Evolutionary conservation across 164 flowering plant species (phyloP).

Genomic region (Aristolochia fimbriata): DNA sequence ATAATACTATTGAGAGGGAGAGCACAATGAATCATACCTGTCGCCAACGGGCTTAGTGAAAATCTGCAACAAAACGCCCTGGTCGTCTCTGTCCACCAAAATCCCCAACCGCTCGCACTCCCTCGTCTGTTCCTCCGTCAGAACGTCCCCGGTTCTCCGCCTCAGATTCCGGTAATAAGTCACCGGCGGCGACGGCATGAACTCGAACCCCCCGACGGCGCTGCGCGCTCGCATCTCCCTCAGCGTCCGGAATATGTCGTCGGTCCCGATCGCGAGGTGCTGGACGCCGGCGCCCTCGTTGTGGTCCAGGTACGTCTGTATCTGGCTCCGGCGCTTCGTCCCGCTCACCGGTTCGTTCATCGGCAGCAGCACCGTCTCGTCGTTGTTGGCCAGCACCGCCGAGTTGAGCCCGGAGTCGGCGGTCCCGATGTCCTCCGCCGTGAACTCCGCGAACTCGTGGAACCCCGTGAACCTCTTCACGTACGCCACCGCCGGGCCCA

Average conservation of each 20-base stretch:
- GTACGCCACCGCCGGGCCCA: constrained; percentile 48
- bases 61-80: constrained; percentile 75
- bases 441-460: constrained; percentile 87
- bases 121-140: constrained; percentile 69
- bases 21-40: constrained; percentile 43
- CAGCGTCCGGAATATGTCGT: constrained; percentile 66
- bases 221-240: constrained; percentile 78
- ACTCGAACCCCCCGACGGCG: constrained; percentile 71
- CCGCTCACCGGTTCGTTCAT: constrained; percentile 84
- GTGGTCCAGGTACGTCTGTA: constrained; percentile 87
- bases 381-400: constrained; percentile 61
- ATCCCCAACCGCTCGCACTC: constrained; percentile 85
- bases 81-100: constrained; percentile 82
- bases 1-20: no score
- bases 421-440: constrained; percentile 83
- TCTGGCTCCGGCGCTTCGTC: constrained; percentile 85
- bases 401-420: constrained; percentile 85
- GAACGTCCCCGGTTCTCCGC: constrained; percentile 58
- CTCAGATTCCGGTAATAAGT: constrained; percentile 70
- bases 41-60: constrained; percentile 93
- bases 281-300: constrained; percentile 84
- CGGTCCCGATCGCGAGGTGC: constrained; percentile 64
- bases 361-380: constrained; percentile 70
- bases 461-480: constrained; percentile 65
- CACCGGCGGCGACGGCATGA: constrained; percentile 91